Evolutionary conservation across 2,329 filamentous ascomycete species (phyloP).

Genomic region (Microcera coccophila): DNA sequence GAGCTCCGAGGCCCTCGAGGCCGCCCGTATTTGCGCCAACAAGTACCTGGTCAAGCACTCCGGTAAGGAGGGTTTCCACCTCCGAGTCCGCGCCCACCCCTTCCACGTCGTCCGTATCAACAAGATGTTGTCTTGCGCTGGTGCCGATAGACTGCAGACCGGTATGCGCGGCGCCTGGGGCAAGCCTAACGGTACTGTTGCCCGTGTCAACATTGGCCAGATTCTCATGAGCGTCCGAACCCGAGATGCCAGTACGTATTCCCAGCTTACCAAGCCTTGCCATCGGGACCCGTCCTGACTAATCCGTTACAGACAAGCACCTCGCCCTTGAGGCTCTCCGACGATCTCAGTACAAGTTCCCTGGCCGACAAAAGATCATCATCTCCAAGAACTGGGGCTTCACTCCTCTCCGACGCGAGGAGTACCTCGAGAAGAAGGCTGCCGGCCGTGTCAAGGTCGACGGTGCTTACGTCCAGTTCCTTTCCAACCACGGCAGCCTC

Average conservation of each 20-base stretch:
- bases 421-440: slow-evolving; percentile 94
- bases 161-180: slow-evolving; percentile 99
- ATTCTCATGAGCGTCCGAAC: slow-evolving; percentile 97
- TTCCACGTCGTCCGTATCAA: slow-evolving; percentile 99
- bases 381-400: slow-evolving; percentile 99
- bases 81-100: slow-evolving; percentile 84
- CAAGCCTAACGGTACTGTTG: slow-evolving; percentile 98
- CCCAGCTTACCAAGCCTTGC: slow-evolving; percentile 6
- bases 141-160: slow-evolving; percentile 99
- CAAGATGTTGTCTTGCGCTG: slow-evolving; percentile 99
- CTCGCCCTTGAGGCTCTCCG: slow-evolving; percentile 97
- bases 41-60: slow-evolving; percentile 79
- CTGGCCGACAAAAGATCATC: slow-evolving; percentile 99
- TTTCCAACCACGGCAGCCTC: slow-evolving; percentile 85
- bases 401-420: slow-evolving; percentile 95
- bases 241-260: slow-evolving; percentile 76
- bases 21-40: slow-evolving; percentile 99
- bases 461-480: slow-evolving; percentile 99
- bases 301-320: slow-evolving; percentile 63
- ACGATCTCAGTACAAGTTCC: slow-evolving; percentile 99
- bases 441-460: slow-evolving; percentile 92
- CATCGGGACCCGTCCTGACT: slow-evolving; percentile 21
- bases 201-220: slow-evolving; percentile 99
- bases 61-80: slow-evolving; percentile 72
- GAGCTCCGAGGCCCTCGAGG: slow-evolving; percentile 98